Percentiles rank a stretch among this genome's conserved stretches.
phyloP scores from a whole-genome alignment of 2,329 filamentous ascomycete genomes.

The Pyricularia pennisetigena region DNA sequence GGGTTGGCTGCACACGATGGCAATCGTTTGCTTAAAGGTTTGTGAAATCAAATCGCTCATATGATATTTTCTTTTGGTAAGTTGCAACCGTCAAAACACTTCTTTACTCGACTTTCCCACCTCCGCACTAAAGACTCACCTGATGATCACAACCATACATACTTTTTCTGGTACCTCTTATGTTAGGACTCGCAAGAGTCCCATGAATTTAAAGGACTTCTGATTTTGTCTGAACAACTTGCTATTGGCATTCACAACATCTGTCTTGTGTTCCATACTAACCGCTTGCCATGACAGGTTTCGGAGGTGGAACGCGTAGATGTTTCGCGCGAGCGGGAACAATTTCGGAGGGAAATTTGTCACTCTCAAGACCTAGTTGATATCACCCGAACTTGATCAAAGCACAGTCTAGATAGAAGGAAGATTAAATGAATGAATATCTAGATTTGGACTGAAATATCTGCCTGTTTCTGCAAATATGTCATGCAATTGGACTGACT shows the following conservation, averaged over 20 bases:
- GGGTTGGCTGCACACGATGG: not conserved
- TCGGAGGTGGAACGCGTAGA: not conserved
- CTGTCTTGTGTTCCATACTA: not conserved
- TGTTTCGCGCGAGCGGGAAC: not conserved
- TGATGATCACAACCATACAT: slow-evolving; percentile 62
- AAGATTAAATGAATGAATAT: not conserved
- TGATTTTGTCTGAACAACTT: slow-evolving; percentile 36
- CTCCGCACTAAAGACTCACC: slow-evolving; percentile 13
- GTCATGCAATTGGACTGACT: not conserved
- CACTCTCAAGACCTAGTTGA: not conserved
- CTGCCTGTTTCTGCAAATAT: not conserved
- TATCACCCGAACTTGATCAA: not conserved
- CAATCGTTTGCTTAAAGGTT: too few relatives aligned
- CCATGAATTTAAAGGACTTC: slow-evolving; percentile 85
- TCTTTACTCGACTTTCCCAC: not conserved
- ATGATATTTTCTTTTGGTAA: not conserved
- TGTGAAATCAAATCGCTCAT: not conserved
- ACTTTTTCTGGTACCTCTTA: slow-evolving; percentile 97
- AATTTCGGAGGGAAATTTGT: not conserved
- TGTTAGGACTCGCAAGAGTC: slow-evolving; percentile 57
- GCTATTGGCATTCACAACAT: not conserved
- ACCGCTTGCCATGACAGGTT: not conserved
- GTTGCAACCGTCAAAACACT: not conserved
- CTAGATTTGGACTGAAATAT: not conserved
- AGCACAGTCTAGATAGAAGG: not conserved